Conservation (phyloP, 805 yeast species). For the Candida vaughaniae region DNA sequence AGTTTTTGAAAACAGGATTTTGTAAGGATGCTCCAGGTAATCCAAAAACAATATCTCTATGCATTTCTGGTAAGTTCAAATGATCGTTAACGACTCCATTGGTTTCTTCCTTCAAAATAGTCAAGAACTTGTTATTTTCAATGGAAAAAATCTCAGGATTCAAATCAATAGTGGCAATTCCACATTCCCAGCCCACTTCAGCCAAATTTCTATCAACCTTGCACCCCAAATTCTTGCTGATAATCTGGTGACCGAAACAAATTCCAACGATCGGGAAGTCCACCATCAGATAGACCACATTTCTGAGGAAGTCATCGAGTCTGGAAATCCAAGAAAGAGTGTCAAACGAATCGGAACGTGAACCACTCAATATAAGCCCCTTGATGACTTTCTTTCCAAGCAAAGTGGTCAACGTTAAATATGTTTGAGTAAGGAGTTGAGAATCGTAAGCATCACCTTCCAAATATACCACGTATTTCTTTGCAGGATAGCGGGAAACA, state of each 20-base stretch:
- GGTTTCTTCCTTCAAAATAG: slow-evolving; percentile 9
- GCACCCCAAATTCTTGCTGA: slow-evolving; percentile 65
- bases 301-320: slow-evolving; percentile 34
- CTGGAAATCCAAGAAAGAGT: slow-evolving; percentile 41
- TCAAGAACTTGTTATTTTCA: slow-evolving; percentile 6
- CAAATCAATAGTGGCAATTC: slow-evolving; percentile 50
- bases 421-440: slow-evolving; percentile 9
- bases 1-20: slow-evolving; percentile 12
- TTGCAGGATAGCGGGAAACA: slow-evolving; percentile 17
- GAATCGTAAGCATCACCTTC: slow-evolving; percentile 14
- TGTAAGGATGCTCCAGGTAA: slow-evolving; percentile 33
- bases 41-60: slow-evolving; percentile 38
- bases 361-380: slow-evolving; percentile 55
- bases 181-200: slow-evolving; percentile 71
- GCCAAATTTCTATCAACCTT: slow-evolving; percentile 49
- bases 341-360: slow-evolving; percentile 47
- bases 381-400: slow-evolving; percentile 26
- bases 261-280: slow-evolving; percentile 58
- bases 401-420: slow-evolving; percentile 19
- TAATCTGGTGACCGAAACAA: slow-evolving; percentile 86
- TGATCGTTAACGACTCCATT: slow-evolving; percentile 17
- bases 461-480: slow-evolving; percentile 38
- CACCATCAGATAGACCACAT: slow-evolving; percentile 13
- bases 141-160: slow-evolving; percentile 39
- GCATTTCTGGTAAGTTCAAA: slow-evolving; percentile 37